phyloP scores from a whole-genome alignment of 1,284 basidiomycete genomes.

The Xerocomus nothofagi region DNA sequence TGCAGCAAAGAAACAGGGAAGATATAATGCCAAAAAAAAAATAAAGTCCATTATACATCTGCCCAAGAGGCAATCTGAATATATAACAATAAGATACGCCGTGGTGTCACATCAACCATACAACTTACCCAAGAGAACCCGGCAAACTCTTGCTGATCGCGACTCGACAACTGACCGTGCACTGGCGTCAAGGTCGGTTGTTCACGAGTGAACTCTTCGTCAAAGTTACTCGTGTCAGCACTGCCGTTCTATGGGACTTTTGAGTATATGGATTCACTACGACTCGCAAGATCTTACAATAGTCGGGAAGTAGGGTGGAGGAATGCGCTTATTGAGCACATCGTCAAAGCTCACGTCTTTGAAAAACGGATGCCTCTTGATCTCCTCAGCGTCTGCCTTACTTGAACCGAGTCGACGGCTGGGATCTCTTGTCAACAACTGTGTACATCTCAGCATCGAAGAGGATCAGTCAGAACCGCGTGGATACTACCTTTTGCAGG shows the following conservation, averaged over 20 bases:
- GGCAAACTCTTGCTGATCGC: slow-evolving; percentile 94
- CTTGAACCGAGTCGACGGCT: slow-evolving; percentile 90
- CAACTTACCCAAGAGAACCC: slow-evolving; percentile 86
- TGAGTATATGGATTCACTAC: slow-evolving; percentile 5
- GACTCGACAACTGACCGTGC: slow-evolving; percentile 88
- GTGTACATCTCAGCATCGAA: slow-evolving; percentile 17
- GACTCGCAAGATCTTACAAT: slow-evolving; percentile 60
- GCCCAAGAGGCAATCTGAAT: slow-evolving; percentile 70
- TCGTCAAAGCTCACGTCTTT: slow-evolving; percentile 97
- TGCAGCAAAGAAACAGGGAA: slow-evolving; percentile 37
- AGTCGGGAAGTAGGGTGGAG: slow-evolving; percentile 95
- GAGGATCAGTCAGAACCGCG: not conserved
- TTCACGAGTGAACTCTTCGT: slow-evolving; percentile 96
- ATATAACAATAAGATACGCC: not conserved
- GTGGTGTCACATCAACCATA: not conserved
- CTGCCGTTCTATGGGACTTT: slow-evolving; percentile 61
- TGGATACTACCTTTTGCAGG: slow-evolving; percentile 74
- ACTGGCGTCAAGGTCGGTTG: slow-evolving; percentile 98
- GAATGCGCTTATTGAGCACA: slow-evolving; percentile 93
- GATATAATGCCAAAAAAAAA: slow-evolving; percentile 33
- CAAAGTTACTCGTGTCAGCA: slow-evolving; percentile 87
- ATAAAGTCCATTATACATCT: slow-evolving; percentile 52
- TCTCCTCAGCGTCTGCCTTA: slow-evolving; percentile 93
- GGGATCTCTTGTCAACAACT: slow-evolving; percentile 96
- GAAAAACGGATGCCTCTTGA: slow-evolving; percentile 98